Evolutionary conservation across 192 early-diverging fungal genomes (phyloP).

Genomic region (Rhizoclosmatium globosum): DNA sequence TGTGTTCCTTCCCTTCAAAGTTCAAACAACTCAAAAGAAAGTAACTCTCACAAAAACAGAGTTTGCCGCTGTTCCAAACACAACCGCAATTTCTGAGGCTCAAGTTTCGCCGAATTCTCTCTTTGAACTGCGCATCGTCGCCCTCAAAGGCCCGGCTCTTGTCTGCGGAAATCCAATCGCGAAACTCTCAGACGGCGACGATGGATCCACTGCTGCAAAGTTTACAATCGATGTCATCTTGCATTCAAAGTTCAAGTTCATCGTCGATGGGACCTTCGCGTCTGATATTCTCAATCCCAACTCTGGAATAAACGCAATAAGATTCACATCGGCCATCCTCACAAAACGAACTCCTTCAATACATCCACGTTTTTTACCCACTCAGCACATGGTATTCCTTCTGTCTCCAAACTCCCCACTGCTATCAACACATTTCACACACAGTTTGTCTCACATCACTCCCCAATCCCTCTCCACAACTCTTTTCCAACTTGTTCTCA

Average conservation of each 20-base stretch:
- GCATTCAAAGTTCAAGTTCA: constrained; percentile 7
- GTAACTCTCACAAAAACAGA: background rate
- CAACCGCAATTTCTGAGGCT: background rate
- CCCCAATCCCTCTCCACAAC: background rate
- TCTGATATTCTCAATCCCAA: background rate
- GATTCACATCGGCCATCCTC: constrained; percentile 6
- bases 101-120: background rate
- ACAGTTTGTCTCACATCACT: background rate
- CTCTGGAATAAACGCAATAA: background rate
- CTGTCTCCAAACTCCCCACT: background rate
- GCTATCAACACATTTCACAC: background rate
- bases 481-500: background rate
- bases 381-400: background rate
- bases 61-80: background rate
- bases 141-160: background rate
- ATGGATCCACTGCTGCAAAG: background rate
- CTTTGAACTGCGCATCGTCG: background rate
- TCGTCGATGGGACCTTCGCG: background rate
- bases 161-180: background rate
- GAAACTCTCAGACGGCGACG: background rate
- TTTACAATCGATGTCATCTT: constrained; percentile 15
- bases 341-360: background rate
- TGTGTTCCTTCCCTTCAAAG: background rate
- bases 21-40: too few species aligned
- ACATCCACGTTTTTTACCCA: constrained; percentile 3